phyloP scores from a whole-genome alignment of 2,329 filamentous ascomycete species.

The Neonectria sp. region DNA sequence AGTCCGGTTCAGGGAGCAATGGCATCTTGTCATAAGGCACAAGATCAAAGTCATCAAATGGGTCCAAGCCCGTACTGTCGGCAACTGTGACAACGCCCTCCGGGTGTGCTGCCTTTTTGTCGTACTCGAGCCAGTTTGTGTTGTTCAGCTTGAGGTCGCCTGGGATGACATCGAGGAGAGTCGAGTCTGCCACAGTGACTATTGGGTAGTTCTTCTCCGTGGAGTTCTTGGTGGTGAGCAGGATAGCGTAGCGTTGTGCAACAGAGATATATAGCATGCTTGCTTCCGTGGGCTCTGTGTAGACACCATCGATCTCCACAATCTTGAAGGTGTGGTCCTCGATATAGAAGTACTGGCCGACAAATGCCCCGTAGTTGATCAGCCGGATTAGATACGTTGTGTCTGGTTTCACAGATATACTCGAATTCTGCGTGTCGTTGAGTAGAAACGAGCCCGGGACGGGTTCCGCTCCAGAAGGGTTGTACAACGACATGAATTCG shows the following conservation, averaged over 20 bases:
- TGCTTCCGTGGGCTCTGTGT: constrained; percentile 72
- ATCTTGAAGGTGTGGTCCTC: constrained; percentile 78
- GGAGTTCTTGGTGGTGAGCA: constrained; percentile 77
- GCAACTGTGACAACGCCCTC: constrained; percentile 67
- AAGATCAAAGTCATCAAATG: constrained; percentile 82
- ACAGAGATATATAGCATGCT: constrained; percentile 76
- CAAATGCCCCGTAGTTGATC: constrained; percentile 82
- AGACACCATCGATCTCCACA: constrained; percentile 82
- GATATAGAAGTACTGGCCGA: constrained; percentile 76
- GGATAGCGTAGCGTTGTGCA: constrained; percentile 76
- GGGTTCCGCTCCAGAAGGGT: constrained; percentile 73
- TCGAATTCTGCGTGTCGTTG: constrained; percentile 77
- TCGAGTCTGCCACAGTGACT: constrained; percentile 54
- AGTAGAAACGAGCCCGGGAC: constrained; percentile 78
- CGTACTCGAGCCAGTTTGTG: constrained; percentile 75
- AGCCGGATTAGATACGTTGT: constrained; percentile 82
- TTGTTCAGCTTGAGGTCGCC: constrained; percentile 76
- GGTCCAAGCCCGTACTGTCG: constrained; percentile 64
- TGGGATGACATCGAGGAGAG: constrained; percentile 79
- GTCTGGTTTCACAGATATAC: constrained; percentile 72
- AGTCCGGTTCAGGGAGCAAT: constrained; percentile 74
- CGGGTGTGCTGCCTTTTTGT: constrained; percentile 61
- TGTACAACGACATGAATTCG: constrained; percentile 66
- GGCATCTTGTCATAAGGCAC: constrained; percentile 77
- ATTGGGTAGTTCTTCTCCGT: constrained; percentile 77